Percentiles rank a stretch among this genome's conserved stretches.
These are phyloP conservation scores for Fraxinus excelsior DNA, from an alignment of 257 asterid species.

Conservation along the genomic window DNA sequence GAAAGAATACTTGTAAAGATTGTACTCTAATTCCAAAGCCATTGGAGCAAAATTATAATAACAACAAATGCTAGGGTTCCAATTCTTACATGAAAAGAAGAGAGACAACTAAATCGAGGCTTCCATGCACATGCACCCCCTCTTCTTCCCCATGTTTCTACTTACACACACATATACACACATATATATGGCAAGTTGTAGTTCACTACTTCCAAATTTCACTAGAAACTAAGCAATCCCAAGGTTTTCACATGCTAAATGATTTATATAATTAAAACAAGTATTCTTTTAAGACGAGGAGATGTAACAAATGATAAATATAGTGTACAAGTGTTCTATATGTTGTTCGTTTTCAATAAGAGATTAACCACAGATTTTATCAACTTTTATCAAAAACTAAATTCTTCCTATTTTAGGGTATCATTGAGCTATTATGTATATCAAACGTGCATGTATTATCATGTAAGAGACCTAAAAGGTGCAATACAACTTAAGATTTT, in stretches of 20 bases:
- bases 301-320: too few relatives aligned
- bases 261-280: not conserved
- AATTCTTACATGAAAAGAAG: constrained; percentile 18
- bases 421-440: not conserved
- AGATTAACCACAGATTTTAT: too few relatives aligned
- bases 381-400: too few relatives aligned
- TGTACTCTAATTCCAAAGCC: constrained; percentile 15
- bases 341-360: too few relatives aligned
- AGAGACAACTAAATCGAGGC: not conserved
- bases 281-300: not conserved
- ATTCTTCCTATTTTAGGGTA: too few relatives aligned
- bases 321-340: too few relatives aligned
- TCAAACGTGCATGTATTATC: not conserved
- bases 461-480: not conserved
- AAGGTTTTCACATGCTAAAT: not conserved
- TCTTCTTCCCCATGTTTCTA: not conserved
- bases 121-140: constrained; percentile 19
- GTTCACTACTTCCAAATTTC: not conserved
- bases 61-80: constrained; percentile 12
- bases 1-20: constrained; percentile 1
- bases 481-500: not conserved
- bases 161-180: not conserved
- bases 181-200: not conserved
- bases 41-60: constrained; percentile 3
- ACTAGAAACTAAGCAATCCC: not conserved